Evolutionary conservation across 163 green algal genomes (phyloP), one percentile per base, ranked within the genome.

Genomic region (Coccomyxa subellipsoidea): DNA sequence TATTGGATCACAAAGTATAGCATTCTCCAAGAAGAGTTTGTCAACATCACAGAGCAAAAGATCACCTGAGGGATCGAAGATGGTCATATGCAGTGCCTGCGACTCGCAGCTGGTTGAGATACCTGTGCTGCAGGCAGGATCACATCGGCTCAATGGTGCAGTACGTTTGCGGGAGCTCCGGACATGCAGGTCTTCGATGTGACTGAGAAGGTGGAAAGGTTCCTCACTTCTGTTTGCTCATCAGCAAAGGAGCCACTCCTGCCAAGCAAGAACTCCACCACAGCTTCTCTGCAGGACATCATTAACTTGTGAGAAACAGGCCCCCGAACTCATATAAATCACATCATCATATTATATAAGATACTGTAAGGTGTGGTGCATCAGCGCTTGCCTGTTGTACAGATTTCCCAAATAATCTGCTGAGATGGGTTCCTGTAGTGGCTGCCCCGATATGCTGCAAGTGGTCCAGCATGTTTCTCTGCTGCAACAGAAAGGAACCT

Each of bases 201-300:
- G 27, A 34, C 66, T 36, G 8, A 73, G 66, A 73, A 3, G 10
- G 7, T 73, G 2, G 27, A 36, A 73, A 32, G 1, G 21, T 36
- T 18, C 21, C 27, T 35, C n/a, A 73, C 66, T 23, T 84, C 54
- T 4, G 80, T 78, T 7, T 47, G 54, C 37, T 90, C 86, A 35
- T 91, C 84, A 10, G 38, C 77, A 85, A 90, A 91, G 4, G 69
- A 39, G 6, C 85, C 87, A 38, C 59, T 83, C 32, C 70, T 81
- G 4, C 69, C 84, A 37, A 94, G 87, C 69, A 94, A 88, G 59
- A 90, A 90, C 83, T 91, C 86, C 70, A 96, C 81, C 37, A 95
- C 84, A 4, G 89, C 86, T 12, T 87, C 81, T 86, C 90, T 91
- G 85, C 92, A 91, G 80, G n/a, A n/a, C n/a, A n/a, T n/a, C n/a